Conservation (phyloP, 306 rosid species). For the Pueraria montana region DNA sequence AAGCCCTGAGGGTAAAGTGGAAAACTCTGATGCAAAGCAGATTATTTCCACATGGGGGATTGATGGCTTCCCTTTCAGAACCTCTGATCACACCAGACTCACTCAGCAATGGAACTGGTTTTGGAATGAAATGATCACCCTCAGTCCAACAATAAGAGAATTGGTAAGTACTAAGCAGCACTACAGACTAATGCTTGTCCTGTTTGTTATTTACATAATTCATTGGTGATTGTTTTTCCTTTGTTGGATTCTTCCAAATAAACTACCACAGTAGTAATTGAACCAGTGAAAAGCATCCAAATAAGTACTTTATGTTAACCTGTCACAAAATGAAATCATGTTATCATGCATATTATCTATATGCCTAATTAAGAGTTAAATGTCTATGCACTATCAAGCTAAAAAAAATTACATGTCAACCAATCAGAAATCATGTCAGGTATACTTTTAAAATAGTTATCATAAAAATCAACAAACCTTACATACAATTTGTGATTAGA, state of each 20-base stretch:
- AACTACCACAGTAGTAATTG: neutral
- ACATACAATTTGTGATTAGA: neutral
- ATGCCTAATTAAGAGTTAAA: too few species aligned
- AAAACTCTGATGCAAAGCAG: conserved; percentile 43
- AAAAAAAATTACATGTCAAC: too few species aligned
- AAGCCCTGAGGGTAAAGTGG: conserved; percentile 40
- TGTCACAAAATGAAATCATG: neutral
- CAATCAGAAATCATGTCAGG: too few species aligned
- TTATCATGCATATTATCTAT: too few species aligned
- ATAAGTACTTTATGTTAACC: neutral
- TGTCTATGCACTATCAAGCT: too few species aligned
- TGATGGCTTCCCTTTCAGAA: conserved; percentile 46
- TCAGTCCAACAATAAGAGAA: conserved; percentile 15
- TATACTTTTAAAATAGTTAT: too few species aligned
- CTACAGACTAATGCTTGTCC: neutral
- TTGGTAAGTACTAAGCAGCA: conserved; percentile 32
- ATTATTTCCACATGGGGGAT: conserved; percentile 48
- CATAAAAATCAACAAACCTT: too few species aligned
- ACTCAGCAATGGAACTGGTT: conserved; percentile 51
- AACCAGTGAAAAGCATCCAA: neutral
- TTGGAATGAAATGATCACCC: conserved; percentile 41
- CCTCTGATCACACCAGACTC: conserved; percentile 23
- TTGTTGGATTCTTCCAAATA: neutral
- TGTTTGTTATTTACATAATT: neutral
- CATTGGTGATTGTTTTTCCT: neutral